Percentiles rank a stretch among this genome's conserved stretches.
These are phyloP conservation scores for Curvularia sp. DNA, from an alignment of 2,329 filamentous ascomycete species.

Conservation along the genomic window DNA sequence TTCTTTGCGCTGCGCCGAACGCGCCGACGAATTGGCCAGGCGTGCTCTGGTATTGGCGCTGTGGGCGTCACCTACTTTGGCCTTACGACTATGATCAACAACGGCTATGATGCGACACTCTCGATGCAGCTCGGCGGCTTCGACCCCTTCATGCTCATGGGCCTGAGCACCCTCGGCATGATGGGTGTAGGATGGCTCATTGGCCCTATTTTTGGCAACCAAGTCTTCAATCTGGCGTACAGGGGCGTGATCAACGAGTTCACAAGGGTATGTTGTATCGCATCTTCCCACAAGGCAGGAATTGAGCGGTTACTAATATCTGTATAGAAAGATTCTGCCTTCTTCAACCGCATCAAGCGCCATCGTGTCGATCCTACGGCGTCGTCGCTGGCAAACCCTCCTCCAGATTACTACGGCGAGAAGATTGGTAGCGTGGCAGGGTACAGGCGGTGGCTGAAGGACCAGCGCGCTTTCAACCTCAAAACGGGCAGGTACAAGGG, in stretches of 20 bases:
- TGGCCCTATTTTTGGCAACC: slow-evolving; percentile 82
- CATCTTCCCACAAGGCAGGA: background rate
- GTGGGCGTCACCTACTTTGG: slow-evolving; percentile 68
- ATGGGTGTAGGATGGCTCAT: slow-evolving; percentile 86
- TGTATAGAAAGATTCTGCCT: slow-evolving; percentile 89
- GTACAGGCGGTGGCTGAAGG: slow-evolving; percentile 95
- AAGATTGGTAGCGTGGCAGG: slow-evolving; percentile 93
- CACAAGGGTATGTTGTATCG: slow-evolving; percentile 62
- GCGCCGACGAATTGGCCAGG: slow-evolving; percentile 82
- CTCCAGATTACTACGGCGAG: slow-evolving; percentile 97
- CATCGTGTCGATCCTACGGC: slow-evolving; percentile 89
- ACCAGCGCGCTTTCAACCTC: slow-evolving; percentile 90
- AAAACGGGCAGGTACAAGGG: slow-evolving; percentile 70
- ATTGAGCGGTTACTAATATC: slow-evolving; percentile 1
- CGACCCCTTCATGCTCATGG: slow-evolving; percentile 86
- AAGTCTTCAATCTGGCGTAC: slow-evolving; percentile 79
- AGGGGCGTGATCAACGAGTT: slow-evolving; percentile 75
- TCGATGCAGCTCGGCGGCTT: slow-evolving; percentile 80
- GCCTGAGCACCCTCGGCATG: slow-evolving; percentile 77
- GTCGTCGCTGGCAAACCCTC: slow-evolving; percentile 89
- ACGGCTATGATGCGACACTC: slow-evolving; percentile 70
- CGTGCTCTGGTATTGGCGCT: slow-evolving; percentile 74
- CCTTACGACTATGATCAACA: slow-evolving; percentile 70
- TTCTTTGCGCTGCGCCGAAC: slow-evolving; percentile 91
- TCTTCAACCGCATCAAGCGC: slow-evolving; percentile 89